Conservation (phyloP, 805 yeast genomes). For the Grigorovia humatica region DNA sequence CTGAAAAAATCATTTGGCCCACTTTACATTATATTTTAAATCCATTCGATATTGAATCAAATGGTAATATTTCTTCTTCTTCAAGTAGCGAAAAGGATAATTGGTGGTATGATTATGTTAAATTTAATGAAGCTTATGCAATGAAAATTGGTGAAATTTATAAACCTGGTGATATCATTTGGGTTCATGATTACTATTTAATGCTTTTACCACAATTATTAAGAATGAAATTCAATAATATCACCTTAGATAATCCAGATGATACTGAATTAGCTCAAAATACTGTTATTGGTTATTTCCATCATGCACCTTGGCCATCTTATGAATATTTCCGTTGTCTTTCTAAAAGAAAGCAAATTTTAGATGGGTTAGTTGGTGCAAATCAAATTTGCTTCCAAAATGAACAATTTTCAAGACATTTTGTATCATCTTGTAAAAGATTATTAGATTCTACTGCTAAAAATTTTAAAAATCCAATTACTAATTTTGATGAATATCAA, state of each 20-base stretch:
- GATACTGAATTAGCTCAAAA: slow-evolving; percentile 20
- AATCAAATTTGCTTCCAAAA: slow-evolving; percentile 81
- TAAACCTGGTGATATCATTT: slow-evolving; percentile 79
- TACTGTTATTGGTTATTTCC: slow-evolving; percentile 63
- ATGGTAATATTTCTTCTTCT: slow-evolving; percentile 25
- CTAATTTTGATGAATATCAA: slow-evolving; percentile 24
- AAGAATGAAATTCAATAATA: slow-evolving; percentile 47
- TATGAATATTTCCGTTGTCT: slow-evolving; percentile 87
- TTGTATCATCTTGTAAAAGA: slow-evolving; percentile 81
- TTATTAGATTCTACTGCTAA: slow-evolving; percentile 69
- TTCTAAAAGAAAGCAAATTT: slow-evolving; percentile 67
- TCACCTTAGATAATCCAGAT: neutral
- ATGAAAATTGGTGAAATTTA: slow-evolving; percentile 64
- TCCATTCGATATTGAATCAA: slow-evolving; percentile 35
- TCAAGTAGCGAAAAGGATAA: slow-evolving; percentile 38
- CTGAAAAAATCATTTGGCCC: slow-evolving; percentile 90
- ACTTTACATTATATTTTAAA: slow-evolving; percentile 86
- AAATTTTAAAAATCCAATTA: slow-evolving; percentile 19
- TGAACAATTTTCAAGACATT: slow-evolving; percentile 79
- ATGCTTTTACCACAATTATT: slow-evolving; percentile 73
- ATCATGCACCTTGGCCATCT: slow-evolving; percentile 92
- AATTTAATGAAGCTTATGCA: slow-evolving; percentile 83
- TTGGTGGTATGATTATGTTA: slow-evolving; percentile 86
- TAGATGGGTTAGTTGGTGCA: slow-evolving; percentile 89
- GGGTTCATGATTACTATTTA: slow-evolving; percentile 88